Evolutionary conservation across 768 basidiomycete species (phyloP), one percentile per base, ranked within the genome.

Genomic region (Trametes coccinea): DNA sequence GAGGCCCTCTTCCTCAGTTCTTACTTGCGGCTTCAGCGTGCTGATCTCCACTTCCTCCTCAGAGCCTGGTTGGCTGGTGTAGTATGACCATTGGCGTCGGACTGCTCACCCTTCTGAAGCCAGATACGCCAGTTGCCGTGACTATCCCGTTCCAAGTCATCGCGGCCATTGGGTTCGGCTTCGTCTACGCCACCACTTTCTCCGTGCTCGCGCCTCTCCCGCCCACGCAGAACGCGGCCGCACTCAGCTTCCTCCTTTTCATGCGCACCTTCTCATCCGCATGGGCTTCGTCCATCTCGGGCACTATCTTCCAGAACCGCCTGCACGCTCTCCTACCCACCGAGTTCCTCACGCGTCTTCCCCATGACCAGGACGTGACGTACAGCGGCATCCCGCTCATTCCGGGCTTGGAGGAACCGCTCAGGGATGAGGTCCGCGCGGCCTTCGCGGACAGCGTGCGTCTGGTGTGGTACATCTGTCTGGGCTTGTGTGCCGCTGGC

Each of bases 251-350:
- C 66, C 70, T 70, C 62, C 64, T 60, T 9, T 73, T 72, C 62
- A 57, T 64, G 17, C 65, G 73, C n/a, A 57, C 57, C 27, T 71
- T 71, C 50, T 60, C 61, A 0, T 63, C 66, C 37, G 73, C 71
- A 8, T 74, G 76, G 67, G 78, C 77, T 10, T 70, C 79, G 53
- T 68, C 73, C 13, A 71, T 79, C 47, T 76, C 76, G 2, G 69
- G 71, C 4, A 72, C 74, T 0, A 63, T 78, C 49, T 66, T 80
- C 9, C 74, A 77, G 57, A 80, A 79, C 64, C 56, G 74, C 48
- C 72, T 81, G n/a, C 54, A 56, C 7, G 66, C 60, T 7, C 56
- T 57, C 0, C 69, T 80, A 0, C 77, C 80, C 0, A 13, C 37
- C 27, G 39, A 50, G 0, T 76, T 78, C 62, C 48, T 73, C 16